Evolutionary conservation across 2,329 filamentous ascomycete genomes (phyloP).

Genomic region (Cladosporium sp.): DNA sequence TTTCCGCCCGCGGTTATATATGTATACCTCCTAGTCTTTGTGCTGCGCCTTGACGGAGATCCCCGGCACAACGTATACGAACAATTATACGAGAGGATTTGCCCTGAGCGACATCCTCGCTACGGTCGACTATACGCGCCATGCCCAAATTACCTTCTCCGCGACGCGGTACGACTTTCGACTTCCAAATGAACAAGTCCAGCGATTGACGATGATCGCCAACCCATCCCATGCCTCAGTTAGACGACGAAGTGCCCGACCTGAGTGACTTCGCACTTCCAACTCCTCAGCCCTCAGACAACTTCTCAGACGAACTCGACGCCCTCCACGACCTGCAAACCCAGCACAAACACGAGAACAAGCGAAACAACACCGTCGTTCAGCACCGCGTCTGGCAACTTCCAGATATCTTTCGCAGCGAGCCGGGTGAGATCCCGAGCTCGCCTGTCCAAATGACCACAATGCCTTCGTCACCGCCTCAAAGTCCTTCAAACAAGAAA

Average conservation of each 20-base stretch:
- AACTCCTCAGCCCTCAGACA: background rate
- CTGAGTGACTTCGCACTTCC: background rate
- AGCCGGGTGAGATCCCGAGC: conserved; percentile 31
- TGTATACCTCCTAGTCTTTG: too few relatives aligned
- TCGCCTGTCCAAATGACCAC: conserved; percentile 54
- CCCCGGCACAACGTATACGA: too few relatives aligned
- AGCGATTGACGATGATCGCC: background rate
- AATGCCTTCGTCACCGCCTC: conserved; percentile 51
- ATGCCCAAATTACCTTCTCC: too few relatives aligned
- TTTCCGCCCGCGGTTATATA: too few relatives aligned
- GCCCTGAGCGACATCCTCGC: too few relatives aligned
- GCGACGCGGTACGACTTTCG: too few relatives aligned
- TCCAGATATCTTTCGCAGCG: conserved; percentile 46
- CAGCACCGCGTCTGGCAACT: conserved; percentile 48
- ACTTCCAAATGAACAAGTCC: background rate
- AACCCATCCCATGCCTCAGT: background rate
- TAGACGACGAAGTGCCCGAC: background rate
- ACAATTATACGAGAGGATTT: too few relatives aligned
- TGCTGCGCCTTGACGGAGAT: too few relatives aligned
- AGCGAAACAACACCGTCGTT: conserved; percentile 43
- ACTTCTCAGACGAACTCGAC: conserved; percentile 26
- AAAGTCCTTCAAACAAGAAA: conserved; percentile 42
- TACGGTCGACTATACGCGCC: too few relatives aligned
- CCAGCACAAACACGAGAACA: conserved; percentile 41
- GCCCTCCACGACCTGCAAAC: conserved; percentile 44